A percentile compares a stretch with the other conserved stretches of the same genome.
phyloP scores from a whole-genome alignment of 208 protist species.

The Acanthamoeba polyphaga region DNA sequence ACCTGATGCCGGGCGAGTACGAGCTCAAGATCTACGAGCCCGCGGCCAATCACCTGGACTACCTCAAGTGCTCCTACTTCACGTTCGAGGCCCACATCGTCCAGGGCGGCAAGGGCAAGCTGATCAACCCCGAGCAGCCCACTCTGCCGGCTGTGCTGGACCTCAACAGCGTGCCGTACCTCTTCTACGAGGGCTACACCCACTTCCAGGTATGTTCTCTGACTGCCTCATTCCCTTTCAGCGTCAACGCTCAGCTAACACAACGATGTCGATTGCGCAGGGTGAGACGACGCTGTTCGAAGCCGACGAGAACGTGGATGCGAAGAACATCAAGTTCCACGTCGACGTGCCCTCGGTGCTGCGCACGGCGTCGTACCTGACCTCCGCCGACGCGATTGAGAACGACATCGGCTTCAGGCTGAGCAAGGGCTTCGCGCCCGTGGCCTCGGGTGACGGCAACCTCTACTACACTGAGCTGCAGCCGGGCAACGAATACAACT shows the following conservation, averaged over 20 bases:
- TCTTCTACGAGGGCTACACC: conserved; percentile 51
- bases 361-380: not conserved
- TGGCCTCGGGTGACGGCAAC: not conserved
- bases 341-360: conserved; percentile 2
- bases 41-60: conserved; percentile 34
- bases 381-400: not conserved
- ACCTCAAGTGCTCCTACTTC: conserved; percentile 76
- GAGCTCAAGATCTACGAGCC: conserved; percentile 72
- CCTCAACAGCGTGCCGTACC: conserved; percentile 67
- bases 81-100: conserved; percentile 65
- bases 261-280: not conserved
- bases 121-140: conserved; percentile 52
- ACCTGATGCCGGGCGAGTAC: conserved; percentile 58
- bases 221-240: not conserved
- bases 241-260: not conserved
- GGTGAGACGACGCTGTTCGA: conserved; percentile 37
- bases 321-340: conserved; percentile 39
- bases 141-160: conserved; percentile 27
- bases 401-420: conserved; percentile 12
- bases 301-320: not conserved
- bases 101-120: conserved; percentile 1
- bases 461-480: conserved; percentile 8
- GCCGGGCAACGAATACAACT: not conserved
- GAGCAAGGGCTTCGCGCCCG: not conserved
- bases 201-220: conserved; percentile 28